These are phyloP conservation scores for Quercus alba DNA, from an alignment of 306 rosid species.

Conservation along the genomic window DNA sequence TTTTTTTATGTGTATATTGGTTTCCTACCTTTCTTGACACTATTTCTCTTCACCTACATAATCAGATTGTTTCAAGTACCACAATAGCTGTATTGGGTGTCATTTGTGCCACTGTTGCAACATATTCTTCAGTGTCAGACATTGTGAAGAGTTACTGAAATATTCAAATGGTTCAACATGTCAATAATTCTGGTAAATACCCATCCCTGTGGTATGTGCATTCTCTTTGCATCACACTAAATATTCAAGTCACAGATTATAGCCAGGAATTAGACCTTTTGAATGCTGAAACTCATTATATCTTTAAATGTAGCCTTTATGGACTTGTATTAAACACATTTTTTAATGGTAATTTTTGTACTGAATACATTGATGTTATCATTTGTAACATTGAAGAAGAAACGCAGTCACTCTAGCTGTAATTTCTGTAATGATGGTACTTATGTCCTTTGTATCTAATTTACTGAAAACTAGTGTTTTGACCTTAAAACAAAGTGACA, in stretches of 20 bases:
- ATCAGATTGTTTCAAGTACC: conserved; percentile 27
- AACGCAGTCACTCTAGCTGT: too few relatives aligned
- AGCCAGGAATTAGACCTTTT: not conserved
- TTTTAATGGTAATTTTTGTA: not conserved
- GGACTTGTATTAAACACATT: not conserved
- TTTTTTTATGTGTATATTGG: not conserved
- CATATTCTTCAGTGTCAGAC: conserved; percentile 33
- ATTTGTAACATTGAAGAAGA: not conserved
- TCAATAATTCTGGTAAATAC: not conserved
- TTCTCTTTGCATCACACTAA: not conserved
- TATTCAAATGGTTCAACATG: not conserved
- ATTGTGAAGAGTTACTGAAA: conserved; percentile 21
- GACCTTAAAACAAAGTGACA: too few relatives aligned
- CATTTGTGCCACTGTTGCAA: conserved; percentile 32
- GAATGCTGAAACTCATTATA: not conserved
- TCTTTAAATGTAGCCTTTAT: not conserved
- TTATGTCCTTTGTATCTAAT: not conserved
- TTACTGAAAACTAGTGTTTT: not conserved
- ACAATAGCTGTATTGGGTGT: conserved; percentile 28
- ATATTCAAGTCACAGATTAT: not conserved
- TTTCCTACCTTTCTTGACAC: not conserved
- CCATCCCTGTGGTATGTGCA: not conserved
- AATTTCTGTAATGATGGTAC: too few relatives aligned
- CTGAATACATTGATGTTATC: too few relatives aligned
- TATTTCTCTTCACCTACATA: not conserved